These are phyloP conservation scores for Aspergillus proliferans DNA, from an alignment of 2,329 filamentous ascomycete genomes.

Conservation along the genomic window DNA sequence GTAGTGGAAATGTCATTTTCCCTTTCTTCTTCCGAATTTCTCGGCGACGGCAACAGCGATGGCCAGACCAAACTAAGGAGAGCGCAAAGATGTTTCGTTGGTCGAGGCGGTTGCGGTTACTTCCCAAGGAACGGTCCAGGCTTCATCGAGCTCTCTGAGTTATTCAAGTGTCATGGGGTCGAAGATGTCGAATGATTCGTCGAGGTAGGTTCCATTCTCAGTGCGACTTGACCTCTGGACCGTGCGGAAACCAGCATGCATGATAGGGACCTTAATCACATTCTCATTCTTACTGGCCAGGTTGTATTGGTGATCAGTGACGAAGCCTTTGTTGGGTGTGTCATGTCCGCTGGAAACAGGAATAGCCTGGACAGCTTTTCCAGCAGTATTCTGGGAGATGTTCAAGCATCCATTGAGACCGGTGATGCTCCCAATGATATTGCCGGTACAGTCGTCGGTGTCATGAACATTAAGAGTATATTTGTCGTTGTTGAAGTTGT, in stretches of 20 bases:
- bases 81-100: neutral
- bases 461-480: neutral
- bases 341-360: neutral
- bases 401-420: neutral
- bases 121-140: neutral
- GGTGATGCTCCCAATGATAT: neutral
- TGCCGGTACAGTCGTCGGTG: neutral
- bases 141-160: neutral
- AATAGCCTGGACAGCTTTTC: neutral
- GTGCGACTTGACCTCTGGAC: neutral
- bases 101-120: neutral
- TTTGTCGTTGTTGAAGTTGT: neutral
- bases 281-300: neutral
- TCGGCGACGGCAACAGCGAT: too few species aligned
- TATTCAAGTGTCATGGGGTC: neutral
- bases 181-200: neutral
- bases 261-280: neutral
- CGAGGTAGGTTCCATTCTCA: neutral
- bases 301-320: neutral
- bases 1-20: too few species aligned
- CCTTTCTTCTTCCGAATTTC: too few species aligned
- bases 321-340: neutral
- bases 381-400: neutral
- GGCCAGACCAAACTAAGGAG: neutral
- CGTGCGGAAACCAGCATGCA: neutral